These are phyloP conservation scores for Myxozyma mucilagina DNA, from an alignment of 805 yeast species.

Conservation along the genomic window DNA sequence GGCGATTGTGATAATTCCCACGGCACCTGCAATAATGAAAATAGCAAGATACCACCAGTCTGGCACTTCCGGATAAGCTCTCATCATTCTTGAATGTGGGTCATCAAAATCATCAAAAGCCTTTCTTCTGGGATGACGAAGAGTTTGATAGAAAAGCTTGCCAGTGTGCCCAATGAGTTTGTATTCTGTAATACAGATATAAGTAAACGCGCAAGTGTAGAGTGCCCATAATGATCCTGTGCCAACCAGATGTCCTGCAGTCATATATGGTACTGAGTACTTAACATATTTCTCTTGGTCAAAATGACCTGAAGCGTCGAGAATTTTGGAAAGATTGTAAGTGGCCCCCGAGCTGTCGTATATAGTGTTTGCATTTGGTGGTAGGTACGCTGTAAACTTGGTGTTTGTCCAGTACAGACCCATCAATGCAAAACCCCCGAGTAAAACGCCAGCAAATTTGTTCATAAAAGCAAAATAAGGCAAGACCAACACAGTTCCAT, in stretches of 20 bases:
- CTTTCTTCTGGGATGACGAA: constrained; percentile 33
- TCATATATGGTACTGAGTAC: constrained; percentile 59
- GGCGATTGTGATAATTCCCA: background rate
- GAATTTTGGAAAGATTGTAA: constrained; percentile 54
- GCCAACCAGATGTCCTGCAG: constrained; percentile 54
- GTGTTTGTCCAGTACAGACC: constrained; percentile 49
- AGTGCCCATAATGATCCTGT: constrained; percentile 15
- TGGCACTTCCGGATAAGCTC: constrained; percentile 44
- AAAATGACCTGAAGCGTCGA: constrained; percentile 47
- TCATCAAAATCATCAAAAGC: constrained; percentile 41
- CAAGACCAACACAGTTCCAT: constrained; percentile 46
- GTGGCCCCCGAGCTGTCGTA: constrained; percentile 34
- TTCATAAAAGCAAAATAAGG: constrained; percentile 48
- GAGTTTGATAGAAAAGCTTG: constrained; percentile 31
- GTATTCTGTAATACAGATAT: constrained; percentile 16
- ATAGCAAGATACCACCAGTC: constrained; percentile 51
- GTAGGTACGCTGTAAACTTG: constrained; percentile 52
- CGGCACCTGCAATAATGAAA: constrained; percentile 44
- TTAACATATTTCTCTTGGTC: constrained; percentile 48
- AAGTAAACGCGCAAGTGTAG: constrained; percentile 18
- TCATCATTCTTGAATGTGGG: constrained; percentile 21
- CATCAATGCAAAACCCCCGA: constrained; percentile 37
- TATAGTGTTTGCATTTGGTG: constrained; percentile 48
- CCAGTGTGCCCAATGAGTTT: constrained; percentile 40
- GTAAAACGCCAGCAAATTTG: constrained; percentile 42